phyloP scores from a whole-genome alignment of 192 early-diverging fungal species.

The Backusella psychrophila region DNA sequence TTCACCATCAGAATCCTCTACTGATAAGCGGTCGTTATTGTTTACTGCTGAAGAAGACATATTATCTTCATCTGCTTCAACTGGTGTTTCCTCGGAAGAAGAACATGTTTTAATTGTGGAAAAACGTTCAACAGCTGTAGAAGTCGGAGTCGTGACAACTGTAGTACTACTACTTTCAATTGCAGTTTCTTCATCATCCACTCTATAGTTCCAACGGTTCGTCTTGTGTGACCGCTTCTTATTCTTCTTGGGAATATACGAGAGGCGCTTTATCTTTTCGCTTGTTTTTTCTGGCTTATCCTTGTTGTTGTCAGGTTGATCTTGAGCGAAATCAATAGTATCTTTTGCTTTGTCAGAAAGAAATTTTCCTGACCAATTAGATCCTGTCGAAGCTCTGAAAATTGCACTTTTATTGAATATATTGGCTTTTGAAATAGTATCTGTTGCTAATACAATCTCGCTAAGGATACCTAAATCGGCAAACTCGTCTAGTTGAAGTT shows the following conservation, averaged over 20 bases:
- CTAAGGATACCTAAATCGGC: conserved; percentile 13
- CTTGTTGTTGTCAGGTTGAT: not conserved
- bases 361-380: not conserved
- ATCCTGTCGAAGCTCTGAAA: not conserved
- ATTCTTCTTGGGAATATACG: not conserved
- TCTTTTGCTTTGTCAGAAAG: not conserved
- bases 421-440: conserved; percentile 15
- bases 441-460: conserved; percentile 18
- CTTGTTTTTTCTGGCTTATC: not conserved
- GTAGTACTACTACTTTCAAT: conserved; percentile 6
- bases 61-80: not conserved
- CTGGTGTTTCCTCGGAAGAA: not conserved
- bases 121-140: not conserved
- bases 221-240: not conserved
- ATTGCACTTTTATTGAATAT: conserved; percentile 5
- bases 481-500: conserved; percentile 2
- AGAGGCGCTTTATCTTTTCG: not conserved
- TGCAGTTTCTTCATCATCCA: conserved; percentile 6
- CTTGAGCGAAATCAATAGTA: not conserved
- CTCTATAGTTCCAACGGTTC: not conserved
- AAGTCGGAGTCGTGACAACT: not conserved
- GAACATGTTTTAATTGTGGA: not conserved
- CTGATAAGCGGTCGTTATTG: not conserved
- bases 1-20: conserved; percentile 14
- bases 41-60: not conserved